Evolutionary conservation across 2,329 filamentous ascomycete genomes (phyloP), one percentile per base, ranked within the genome.

Genomic region (Trichoderma polysporum): DNA sequence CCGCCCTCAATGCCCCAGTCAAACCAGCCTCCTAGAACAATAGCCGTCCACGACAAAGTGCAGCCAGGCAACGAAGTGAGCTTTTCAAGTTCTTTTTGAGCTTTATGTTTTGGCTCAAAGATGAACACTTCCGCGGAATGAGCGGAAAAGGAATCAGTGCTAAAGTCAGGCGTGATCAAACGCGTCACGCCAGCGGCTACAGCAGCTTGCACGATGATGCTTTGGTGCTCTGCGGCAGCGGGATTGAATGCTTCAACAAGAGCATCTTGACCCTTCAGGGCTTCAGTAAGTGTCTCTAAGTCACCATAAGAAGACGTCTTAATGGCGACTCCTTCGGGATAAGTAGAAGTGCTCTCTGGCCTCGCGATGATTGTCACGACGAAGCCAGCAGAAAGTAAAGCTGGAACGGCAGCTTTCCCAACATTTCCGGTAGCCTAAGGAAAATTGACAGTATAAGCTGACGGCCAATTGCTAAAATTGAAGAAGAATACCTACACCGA

Each of bases 161-260:
- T 70, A 27, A 73, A 73, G 17, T 73, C 71, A 0, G 71, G 72
- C 1, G 71, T 73, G 49, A 73, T 68, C 25, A 73, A 45, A 33
- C 68, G 70, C 0, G 2, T 31, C 4, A 73, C 69, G 0, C 69
- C 66, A 3, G 72, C 68, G 9, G 69, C 66, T 2, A 70, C 2
- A 29, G 66, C 69, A 6, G 72, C 72, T 25, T 68, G 52, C 8
- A 71, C 66, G 17, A 73, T 73, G 8, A 27, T 25, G 3, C 33
- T n/a, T 35, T 73, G 72, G 9, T 73, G 61, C 33, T 49, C 6
- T 2, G 71, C 70, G 9, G 69, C 69, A 1, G 68, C 68, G 9
- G 72, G 72, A 47, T 73, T 73, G 66, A 73, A 72, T 8, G 71
- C 71, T n/a, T 73, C 73, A 19, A 70, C 53, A 2, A 70, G 33